Evolutionary conservation across 106 monocot species (phyloP).

Genomic region (Dendrobium huoshanense): DNA sequence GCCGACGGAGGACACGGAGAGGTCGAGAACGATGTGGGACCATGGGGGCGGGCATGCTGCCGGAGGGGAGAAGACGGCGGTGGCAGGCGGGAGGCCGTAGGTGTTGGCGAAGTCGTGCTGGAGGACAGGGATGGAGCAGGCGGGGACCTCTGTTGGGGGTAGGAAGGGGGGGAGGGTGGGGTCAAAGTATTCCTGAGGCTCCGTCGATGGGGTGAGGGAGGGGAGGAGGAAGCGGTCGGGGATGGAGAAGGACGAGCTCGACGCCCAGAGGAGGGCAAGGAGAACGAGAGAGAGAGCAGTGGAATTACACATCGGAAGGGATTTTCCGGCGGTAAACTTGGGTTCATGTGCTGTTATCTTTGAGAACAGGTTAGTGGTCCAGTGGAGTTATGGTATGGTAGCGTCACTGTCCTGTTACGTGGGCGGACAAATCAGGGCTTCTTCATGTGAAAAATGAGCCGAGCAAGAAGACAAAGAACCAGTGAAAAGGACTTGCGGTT

Average conservation of each 20-base stretch:
- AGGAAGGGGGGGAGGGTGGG: constrained; percentile 33
- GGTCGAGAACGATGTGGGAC: constrained; percentile 36
- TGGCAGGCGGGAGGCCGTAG: constrained; percentile 45
- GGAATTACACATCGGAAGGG: background rate
- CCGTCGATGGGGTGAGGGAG: background rate
- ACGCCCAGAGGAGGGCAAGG: background rate
- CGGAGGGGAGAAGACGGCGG: constrained; percentile 30
- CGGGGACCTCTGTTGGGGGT: constrained; percentile 20
- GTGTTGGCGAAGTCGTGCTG: constrained; percentile 58
- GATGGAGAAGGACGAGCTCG: background rate
- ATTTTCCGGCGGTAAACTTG: background rate
- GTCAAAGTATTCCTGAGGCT: constrained; percentile 57
- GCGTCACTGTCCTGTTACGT: background rate
- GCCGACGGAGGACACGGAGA: constrained; percentile 53
- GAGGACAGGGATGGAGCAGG: constrained; percentile 48
- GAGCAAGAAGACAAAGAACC: background rate
- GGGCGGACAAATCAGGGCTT: background rate
- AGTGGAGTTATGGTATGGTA: background rate
- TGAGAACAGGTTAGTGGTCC: background rate
- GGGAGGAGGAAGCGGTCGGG: constrained; percentile 10
- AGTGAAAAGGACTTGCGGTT: background rate
- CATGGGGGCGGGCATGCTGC: constrained; percentile 27
- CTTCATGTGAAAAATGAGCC: background rate
- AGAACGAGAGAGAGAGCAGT: background rate
- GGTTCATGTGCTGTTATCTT: background rate